phyloP scores from a whole-genome alignment of 2,329 filamentous ascomycete genomes.

The Nectriaceae sp. region DNA sequence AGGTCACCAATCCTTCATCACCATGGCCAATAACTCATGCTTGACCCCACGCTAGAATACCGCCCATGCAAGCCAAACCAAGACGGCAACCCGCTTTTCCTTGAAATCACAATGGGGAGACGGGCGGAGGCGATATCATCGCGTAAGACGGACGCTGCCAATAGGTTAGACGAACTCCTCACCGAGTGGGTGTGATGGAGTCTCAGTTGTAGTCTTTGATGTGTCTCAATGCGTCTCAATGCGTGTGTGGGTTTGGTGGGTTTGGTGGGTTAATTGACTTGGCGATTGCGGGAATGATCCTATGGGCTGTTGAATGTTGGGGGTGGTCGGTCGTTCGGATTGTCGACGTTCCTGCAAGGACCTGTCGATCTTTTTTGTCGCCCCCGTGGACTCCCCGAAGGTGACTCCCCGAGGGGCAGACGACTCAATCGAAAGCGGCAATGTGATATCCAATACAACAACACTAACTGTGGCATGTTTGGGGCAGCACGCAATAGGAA shows the following conservation, averaged over 20 bases:
- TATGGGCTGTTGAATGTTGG: too few species aligned
- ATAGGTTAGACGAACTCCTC: constrained; percentile 22
- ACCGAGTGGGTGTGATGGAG: too few species aligned
- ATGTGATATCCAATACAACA: not conserved
- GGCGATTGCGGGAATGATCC: too few species aligned
- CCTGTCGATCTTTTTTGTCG: constrained; percentile 14
- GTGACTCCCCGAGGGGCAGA: not conserved
- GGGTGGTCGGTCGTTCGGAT: too few species aligned
- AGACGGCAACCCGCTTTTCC: not conserved
- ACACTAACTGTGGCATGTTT: constrained; percentile 12
- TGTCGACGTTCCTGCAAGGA: too few species aligned
- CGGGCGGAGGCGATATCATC: constrained; percentile 16
- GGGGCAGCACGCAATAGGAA: constrained; percentile 19
- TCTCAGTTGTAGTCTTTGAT: too few species aligned
- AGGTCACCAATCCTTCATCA: not conserved
- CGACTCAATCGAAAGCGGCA: not conserved
- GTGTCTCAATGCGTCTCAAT: too few species aligned
- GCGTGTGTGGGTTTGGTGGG: too few species aligned
- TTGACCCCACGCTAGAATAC: not conserved
- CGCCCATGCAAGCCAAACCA: not conserved
- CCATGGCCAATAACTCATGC: not conserved
- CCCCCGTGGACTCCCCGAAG: too few species aligned
- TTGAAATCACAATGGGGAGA: constrained; percentile 12
- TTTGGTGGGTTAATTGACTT: too few species aligned
- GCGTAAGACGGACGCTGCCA: constrained; percentile 19